Evolutionary conservation across 2,329 filamentous ascomycete genomes (phyloP), one percentile per base, ranked within the genome.

Genomic region (Capronia americana): DNA sequence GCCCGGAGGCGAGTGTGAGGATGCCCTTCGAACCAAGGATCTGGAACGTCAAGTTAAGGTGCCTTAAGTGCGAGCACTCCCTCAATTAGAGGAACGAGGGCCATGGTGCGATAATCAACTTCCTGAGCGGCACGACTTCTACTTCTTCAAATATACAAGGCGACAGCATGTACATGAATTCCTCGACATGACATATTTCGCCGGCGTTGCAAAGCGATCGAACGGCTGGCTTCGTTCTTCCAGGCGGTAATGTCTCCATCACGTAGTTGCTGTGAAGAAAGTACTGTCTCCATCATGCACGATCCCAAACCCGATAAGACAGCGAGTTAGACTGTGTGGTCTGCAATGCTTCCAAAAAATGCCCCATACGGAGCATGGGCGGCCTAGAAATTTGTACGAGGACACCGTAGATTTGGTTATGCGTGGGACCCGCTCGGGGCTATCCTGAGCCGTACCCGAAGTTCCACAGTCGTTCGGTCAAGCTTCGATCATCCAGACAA

Each of bases 31-130:
- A 80, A 79, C 6, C 76, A 74, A 48, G 80, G 75, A 65, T 79
- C 77, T 38, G 80, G 80, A 34, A 79, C 71, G 11, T 81, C 71
- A 54, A 80, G 69, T 6, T 74, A 72, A 23, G 80, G 60, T 12
- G 77, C 75, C 11, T 82, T 77, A 72, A 81, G 74, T 69, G 76
- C 77, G 41, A 74, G 74, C 28, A 64, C 53, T 11, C 63, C 4
- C 61, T 72, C 55, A 67, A 72, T 28, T 55, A 55, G 53, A n/a
- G 28, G 8, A 32, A 24, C 28, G 4, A 55, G n/a, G 17, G 26
- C 23, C 17, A 1, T 51, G 2, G 48, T 28, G 12, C 48, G 8
- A 11, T 1, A 26, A 7, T 51, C 10, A 26, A 51, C 20, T 17
- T 51, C 24, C n/a, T 51, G 24, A 17, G 48, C 24, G 48, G 23